Percentiles rank a stretch among this genome's conserved stretches.
Evolutionary conservation across 2,329 filamentous ascomycete species (phyloP).

Genomic region (Dactylellina cionopaga): DNA sequence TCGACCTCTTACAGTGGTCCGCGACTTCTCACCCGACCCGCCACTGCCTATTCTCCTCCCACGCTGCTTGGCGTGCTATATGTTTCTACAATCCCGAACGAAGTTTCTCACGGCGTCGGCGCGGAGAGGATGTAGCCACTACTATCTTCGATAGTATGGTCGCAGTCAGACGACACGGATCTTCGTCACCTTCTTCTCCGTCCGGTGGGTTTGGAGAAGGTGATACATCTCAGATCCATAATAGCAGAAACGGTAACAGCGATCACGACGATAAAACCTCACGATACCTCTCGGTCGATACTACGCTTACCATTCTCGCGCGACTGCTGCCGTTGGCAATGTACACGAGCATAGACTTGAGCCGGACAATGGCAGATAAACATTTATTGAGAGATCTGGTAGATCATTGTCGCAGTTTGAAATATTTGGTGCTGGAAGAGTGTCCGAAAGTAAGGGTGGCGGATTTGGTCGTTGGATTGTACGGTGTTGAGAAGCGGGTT

Average conservation of each 20-base stretch:
- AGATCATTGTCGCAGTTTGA: constrained; percentile 18
- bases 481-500: constrained; percentile 33
- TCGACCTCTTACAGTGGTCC: constrained; percentile 20
- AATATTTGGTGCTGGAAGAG: constrained; percentile 20
- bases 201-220: no score
- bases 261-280: neutral
- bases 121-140: neutral
- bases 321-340: constrained; percentile 18
- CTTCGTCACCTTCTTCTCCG: neutral
- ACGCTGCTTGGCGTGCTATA: constrained; percentile 40
- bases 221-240: no score
- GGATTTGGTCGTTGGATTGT: constrained; percentile 41
- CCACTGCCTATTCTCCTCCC: constrained; percentile 5
- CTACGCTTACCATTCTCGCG: constrained; percentile 19
- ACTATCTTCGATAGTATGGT: constrained; percentile 27
- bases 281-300: constrained; percentile 35
- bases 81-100: constrained; percentile 7
- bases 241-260: neutral
- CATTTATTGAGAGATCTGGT: constrained; percentile 34
- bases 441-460: constrained; percentile 29
- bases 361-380: constrained; percentile 37
- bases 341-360: constrained; percentile 40
- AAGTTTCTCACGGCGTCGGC: neutral
- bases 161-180: constrained; percentile 1
- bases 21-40: constrained; percentile 6